phyloP scores from a whole-genome alignment of 2,329 filamentous ascomycete species.

The Colletotrichum tabaci region DNA sequence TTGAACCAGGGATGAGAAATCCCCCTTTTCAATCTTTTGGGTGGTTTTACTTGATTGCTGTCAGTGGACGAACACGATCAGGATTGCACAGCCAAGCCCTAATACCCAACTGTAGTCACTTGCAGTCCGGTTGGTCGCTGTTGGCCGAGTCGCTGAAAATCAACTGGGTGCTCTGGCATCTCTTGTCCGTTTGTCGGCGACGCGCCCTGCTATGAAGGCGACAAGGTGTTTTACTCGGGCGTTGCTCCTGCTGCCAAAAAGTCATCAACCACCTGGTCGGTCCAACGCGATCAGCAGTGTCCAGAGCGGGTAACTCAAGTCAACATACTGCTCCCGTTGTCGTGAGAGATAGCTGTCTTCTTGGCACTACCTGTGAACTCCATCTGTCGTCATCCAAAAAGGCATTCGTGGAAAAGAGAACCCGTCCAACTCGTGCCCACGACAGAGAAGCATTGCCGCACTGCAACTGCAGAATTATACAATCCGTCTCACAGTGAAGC shows the following conservation, averaged over 20 bases:
- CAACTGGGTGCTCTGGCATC: not conserved
- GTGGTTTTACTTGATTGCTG: not conserved
- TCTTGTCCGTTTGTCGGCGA: slow-evolving; percentile 4
- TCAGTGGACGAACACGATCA: not conserved
- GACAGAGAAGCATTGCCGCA: too few relatives aligned
- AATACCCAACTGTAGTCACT: not conserved
- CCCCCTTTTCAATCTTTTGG: not conserved
- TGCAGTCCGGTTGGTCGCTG: not conserved
- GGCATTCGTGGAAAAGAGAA: not conserved
- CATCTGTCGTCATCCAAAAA: not conserved
- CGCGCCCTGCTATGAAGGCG: not conserved
- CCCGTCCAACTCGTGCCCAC: not conserved
- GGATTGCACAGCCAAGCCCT: not conserved
- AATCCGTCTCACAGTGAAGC: too few relatives aligned
- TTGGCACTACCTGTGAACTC: not conserved
- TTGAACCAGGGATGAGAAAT: not conserved
- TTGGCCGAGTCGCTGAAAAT: not conserved
- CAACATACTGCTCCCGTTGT: not conserved
- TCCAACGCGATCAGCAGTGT: slow-evolving; percentile 1
- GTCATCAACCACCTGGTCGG: not conserved
- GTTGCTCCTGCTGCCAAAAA: slow-evolving; percentile 4
- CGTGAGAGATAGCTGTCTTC: not conserved
- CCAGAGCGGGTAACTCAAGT: not conserved
- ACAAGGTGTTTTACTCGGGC: slow-evolving; percentile 16
- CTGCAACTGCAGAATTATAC: too few relatives aligned